These are phyloP conservation scores for Kodamaea suecica DNA, from an alignment of 1,139 yeast species.

Conservation along the genomic window DNA sequence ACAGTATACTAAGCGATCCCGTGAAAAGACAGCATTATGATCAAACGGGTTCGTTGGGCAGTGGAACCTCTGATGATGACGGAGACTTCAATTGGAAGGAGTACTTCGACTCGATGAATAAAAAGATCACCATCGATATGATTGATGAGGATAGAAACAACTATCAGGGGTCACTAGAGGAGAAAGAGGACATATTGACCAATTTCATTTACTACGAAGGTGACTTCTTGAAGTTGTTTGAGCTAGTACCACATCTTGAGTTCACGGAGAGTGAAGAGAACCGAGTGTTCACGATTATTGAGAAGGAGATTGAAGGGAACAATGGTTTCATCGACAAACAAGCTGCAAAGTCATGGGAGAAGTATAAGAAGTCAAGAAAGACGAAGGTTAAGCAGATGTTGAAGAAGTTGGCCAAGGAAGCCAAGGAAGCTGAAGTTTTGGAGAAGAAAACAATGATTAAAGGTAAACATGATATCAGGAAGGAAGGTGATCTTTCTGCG, in stretches of 20 bases:
- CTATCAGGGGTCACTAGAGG: constrained; percentile 70
- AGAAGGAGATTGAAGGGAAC: constrained; percentile 38
- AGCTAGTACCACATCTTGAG: constrained; percentile 73
- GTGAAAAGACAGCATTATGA: constrained; percentile 59
- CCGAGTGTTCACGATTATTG: constrained; percentile 55
- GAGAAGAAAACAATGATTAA: constrained; percentile 48
- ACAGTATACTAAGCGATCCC: constrained; percentile 63
- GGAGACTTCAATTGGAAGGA: constrained; percentile 59
- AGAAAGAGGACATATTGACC: constrained; percentile 58
- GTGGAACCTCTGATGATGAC: constrained; percentile 31
- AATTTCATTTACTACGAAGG: constrained; percentile 64
- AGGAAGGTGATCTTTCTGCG: constrained; percentile 47
- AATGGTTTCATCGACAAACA: constrained; percentile 22
- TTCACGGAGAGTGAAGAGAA: constrained; percentile 57
- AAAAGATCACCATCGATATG: constrained; percentile 68
- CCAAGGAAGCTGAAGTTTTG: constrained; percentile 64
- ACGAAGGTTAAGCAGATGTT: constrained; percentile 45
- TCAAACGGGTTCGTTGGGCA: constrained; percentile 61
- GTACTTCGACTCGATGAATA: constrained; percentile 55
- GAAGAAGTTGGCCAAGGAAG: constrained; percentile 54
- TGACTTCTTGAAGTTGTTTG: constrained; percentile 66
- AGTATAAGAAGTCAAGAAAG: constrained; percentile 48
- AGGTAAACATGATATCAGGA: constrained; percentile 24
- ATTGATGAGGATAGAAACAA: constrained; percentile 65
- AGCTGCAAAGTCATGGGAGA: constrained; percentile 46